These are phyloP conservation scores for Wickerhamomyces ciferrii DNA, from an alignment of 805 yeast species.

Conservation along the genomic window DNA sequence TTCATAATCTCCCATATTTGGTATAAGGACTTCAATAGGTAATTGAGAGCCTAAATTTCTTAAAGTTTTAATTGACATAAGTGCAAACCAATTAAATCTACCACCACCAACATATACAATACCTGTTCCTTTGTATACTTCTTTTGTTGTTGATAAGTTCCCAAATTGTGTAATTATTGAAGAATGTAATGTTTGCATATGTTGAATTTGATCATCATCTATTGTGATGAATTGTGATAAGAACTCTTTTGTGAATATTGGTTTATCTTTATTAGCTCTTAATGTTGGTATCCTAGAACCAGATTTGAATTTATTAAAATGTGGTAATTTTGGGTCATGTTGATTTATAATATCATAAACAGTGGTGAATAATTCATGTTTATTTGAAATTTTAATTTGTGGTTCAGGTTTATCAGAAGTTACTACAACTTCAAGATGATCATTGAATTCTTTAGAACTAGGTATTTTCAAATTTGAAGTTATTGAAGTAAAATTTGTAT, in stretches of 20 bases:
- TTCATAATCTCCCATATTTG: conserved; percentile 60
- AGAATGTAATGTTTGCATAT: not conserved
- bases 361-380: not conserved
- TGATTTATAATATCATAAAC: not conserved
- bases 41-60: conserved; percentile 53
- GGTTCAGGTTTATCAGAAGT: not conserved
- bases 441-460: too few species aligned
- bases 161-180: not conserved
- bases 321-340: not conserved
- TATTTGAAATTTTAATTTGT: not conserved
- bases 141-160: not conserved
- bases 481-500: not conserved
- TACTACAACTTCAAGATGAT: too few species aligned
- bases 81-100: conserved; percentile 63
- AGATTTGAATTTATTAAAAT: not conserved
- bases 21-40: conserved; percentile 74
- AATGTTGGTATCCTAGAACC: not conserved
- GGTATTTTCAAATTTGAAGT: not conserved
- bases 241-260: not conserved
- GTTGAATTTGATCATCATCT: too few species aligned
- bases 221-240: not conserved
- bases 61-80: conserved; percentile 56
- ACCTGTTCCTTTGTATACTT: conserved; percentile 32
- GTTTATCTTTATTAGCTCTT: not conserved
- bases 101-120: conserved; percentile 78